Evolutionary conservation across 441 rosid species (phyloP), one percentile per base, ranked within the genome.

Genomic region (Breynia disticha): DNA sequence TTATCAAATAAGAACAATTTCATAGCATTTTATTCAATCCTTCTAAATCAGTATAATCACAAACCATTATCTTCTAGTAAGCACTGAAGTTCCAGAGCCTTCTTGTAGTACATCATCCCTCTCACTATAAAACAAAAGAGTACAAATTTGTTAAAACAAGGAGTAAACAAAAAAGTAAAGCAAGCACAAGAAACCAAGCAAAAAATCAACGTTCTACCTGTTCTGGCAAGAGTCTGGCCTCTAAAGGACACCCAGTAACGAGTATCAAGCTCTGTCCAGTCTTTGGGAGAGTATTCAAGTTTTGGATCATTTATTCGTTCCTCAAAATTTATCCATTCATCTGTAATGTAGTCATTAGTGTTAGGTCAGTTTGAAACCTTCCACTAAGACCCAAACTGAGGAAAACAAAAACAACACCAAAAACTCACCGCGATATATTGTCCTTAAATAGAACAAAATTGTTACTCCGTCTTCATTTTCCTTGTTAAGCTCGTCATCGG

Each of bases 381-480:
- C 7, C 20, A 39, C 32, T 62, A 16, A 52, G 16, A 52, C 8
- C 2, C 42, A 37, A 28, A 52, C 14, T n/a, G 20, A 52, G 46
- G 32, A 48, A 35, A 41, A 35, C 37, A 17, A 56, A 64, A 55
- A 63, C 63, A 45, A 56, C 11, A 9, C 16, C 16, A 28, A 45
- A 63, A 57, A 67, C 66, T 74, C 68, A 87, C 99, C 99, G 15
- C 94, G 95, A 68, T 94, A 90, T 60, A 94, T 90, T 58, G 78
- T 94, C 80, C 80, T 84, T 41, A 94, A 79, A 74, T 94, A 89
- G 68, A 94, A 94, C 72, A 85, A 51, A 65, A 59, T 80, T 24
- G 99, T 59, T 60, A 89, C 80, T 28, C 99, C 99, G 68, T 94
- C 99, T 74, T 94, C 99, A 57, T 94, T 94, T 76, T 89, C 90